A percentile compares a stretch with the other conserved stretches of the same genome.
These are phyloP conservation scores for Metschnikowia proteae DNA, from an alignment of 805 yeast species.

Conservation along the genomic window DNA sequence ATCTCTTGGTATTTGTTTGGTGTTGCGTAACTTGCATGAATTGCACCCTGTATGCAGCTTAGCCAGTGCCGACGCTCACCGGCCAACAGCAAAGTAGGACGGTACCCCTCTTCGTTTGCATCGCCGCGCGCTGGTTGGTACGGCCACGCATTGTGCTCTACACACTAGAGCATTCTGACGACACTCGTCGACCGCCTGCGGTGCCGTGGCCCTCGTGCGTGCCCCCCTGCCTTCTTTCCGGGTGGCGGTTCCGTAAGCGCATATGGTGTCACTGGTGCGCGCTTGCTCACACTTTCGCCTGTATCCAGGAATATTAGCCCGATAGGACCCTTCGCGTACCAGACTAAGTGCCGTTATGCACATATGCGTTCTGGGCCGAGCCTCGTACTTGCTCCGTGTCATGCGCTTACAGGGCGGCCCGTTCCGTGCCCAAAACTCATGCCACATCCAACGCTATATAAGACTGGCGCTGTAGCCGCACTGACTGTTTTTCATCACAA, in stretches of 20 bases:
- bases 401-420: slow-evolving; percentile 9
- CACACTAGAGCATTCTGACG: too few species aligned
- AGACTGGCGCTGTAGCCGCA: not conserved
- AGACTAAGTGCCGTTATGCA: not conserved
- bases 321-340: not conserved
- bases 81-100: not conserved
- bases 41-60: not conserved
- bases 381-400: slow-evolving; percentile 6
- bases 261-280: not conserved
- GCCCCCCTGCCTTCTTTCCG: not conserved
- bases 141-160: too few species aligned
- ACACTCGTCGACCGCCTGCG: too few species aligned
- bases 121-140: too few species aligned
- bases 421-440: not conserved
- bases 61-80: not conserved
- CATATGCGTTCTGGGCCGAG: not conserved
- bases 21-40: not conserved
- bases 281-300: not conserved
- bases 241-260: slow-evolving; percentile 3
- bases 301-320: not conserved
- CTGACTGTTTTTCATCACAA: not conserved
- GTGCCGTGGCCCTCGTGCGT: too few species aligned
- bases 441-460: not conserved
- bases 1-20: too few species aligned
- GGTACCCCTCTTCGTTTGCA: too few species aligned